Base-by-base conservation (phyloP, 75 land plant genomes). In the Sequoia sempervirens region DNA sequence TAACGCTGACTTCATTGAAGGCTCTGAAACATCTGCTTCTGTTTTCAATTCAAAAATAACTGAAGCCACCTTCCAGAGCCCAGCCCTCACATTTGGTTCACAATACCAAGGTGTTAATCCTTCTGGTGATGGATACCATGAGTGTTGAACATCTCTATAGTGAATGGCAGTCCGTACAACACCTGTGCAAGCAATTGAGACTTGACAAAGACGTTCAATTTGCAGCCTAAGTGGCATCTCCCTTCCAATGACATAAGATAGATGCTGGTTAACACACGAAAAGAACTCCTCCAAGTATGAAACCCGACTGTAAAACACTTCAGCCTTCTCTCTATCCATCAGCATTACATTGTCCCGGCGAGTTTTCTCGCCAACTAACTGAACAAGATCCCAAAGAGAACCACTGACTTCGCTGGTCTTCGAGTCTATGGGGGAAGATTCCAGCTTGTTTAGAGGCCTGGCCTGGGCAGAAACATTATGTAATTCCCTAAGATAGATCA, bases 261-360 rank as follows among this genome's bases (percentile, higher is more conserved):
- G 87, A 76, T 96, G 93, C 74, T 86, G 84, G 50, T 90, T 87
- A 81, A 98, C 82, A 87, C 99, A 96, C 28, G 84, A 30, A 81
- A 96, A 98, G 7, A 98, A 75, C 37, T 94, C 94, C 83, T 96
- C 99, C 47, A 98, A 80, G 13, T 95, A 94, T 82, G 99, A 96
- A 82, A 98, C 95, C 73, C 92, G 94, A 79, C 96, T 98, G 80
- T 94, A 98, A 81, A 98, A 98, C 38, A 98, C 95, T 89, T 98
- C 99, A 82, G 92, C 92, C 90, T 94, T 96, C 56, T 98, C 99
- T 78, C 98, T 89, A 83, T 98, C 99, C 95, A 98, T 93, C 47
- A 98, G 91, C 87, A 96, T 92, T 79, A 98, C 95, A 88, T 92
- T 94, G 82, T 95, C 93, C 78, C 95, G 88, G 11, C 99, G 94